Evolutionary conservation across 2,329 filamentous ascomycete genomes (phyloP), one percentile per base, ranked within the genome.

Genomic region (Claviceps maximensis): DNA sequence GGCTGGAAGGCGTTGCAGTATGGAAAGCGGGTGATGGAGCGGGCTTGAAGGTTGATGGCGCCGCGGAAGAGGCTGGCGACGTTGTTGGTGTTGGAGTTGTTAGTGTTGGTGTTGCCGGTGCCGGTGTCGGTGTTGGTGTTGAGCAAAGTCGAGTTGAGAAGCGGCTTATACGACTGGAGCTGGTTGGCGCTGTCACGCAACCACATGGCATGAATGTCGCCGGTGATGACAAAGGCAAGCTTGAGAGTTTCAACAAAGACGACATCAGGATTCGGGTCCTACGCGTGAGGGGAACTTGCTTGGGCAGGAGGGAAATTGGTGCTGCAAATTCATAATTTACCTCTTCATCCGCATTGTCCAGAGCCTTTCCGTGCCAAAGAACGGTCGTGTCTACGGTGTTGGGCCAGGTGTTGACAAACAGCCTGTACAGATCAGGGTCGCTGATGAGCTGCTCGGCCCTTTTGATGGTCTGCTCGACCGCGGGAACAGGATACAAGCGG

Each of bases 1-100:
- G 91, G 87, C 64, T 95, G 90, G 69, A 96, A 97, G 40, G 90
- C 87, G 68, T 96, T 95, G 75, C 91, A 97, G 71, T 90, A 91
- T 1, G 91, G 90, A 8, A 77, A 76, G 12, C 76, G 75, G 51
- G 80, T 72, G 49, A 89, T 70, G 65, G 88, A 89, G 53, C 86
- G 77, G 7, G 83, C 77, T 63, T 89, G 86, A 1, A 89, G 76
- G 65, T 89, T 89, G 65, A 89, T 87, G 31, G 83, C 82, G 29
- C 86, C 86, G 27, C 85, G 78, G 67, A 81, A 89, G 5, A 89
- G 71, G 50, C 79, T 79, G 29, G 84, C 84, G 41, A 89, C 71
- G 54, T 59, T 58, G 54, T 62, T 61, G 50, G 8, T 15, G 4
- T 12, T 33, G 45, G 23, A n/a, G 44, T 29, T 46, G 23, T 6